Evolutionary conservation across 305 asterid species (phyloP).

Genomic region (Solanum hybrid): DNA sequence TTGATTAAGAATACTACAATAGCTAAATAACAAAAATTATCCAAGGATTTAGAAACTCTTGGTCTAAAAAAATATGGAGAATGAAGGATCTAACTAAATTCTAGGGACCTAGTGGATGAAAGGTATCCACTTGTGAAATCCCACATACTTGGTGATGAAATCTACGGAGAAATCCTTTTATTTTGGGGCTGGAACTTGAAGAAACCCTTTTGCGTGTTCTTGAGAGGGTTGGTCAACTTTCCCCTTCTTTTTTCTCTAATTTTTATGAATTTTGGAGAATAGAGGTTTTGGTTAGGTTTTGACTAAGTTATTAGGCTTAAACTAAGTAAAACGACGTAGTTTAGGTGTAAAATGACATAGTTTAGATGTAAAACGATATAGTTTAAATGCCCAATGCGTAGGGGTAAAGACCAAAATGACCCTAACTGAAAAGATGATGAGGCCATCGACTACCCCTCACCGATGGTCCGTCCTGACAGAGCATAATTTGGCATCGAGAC

Average conservation of each 20-base stretch:
- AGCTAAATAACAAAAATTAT: too few relatives aligned
- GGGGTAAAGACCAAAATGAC: not conserved
- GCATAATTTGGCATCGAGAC: too few relatives aligned
- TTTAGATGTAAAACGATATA: too few relatives aligned
- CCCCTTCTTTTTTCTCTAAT: not conserved
- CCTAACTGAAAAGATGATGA: not conserved
- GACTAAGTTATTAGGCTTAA: not conserved
- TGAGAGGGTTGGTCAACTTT: not conserved
- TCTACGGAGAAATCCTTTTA: not conserved
- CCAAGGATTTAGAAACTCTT: not conserved
- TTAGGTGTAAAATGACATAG: not conserved
- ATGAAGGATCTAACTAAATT: too few relatives aligned
- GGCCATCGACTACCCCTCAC: too few relatives aligned
- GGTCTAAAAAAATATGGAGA: not conserved
- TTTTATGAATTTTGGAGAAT: not conserved
- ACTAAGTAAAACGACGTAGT: too few relatives aligned
- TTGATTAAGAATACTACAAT: not conserved
- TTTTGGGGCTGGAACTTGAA: not conserved
- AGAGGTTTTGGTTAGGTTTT: not conserved
- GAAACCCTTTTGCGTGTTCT: not conserved
- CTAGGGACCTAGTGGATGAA: not conserved
- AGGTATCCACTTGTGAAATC: not conserved
- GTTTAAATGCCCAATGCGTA: not conserved
- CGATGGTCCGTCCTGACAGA: too few relatives aligned
- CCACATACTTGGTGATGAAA: not conserved